Evolutionary conservation across 148 eudicot species (phyloP), one percentile per base, ranked within the genome.

Genomic region (Nepenthes mirabilis): DNA sequence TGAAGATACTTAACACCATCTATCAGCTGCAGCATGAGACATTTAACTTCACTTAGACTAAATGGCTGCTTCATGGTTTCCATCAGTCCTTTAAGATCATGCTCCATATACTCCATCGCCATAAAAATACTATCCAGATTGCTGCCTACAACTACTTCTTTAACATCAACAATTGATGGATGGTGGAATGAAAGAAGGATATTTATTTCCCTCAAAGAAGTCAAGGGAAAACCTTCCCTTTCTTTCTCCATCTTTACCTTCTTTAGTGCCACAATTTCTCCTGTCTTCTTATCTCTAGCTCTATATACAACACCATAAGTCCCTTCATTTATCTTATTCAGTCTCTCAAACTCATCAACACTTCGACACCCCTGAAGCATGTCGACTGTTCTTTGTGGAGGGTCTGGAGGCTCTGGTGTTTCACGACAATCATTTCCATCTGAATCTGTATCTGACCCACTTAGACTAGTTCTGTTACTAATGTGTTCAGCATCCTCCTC

Each of bases 21-120:
- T 11, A 91, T 66, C 9, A 91, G 85, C 80, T 91, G 97, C 49
- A 91, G 80, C 95, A 91, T 87, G 59, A 91, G 85, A 70, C 95
- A 87, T 76, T 90, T 90, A 64, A 84, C 97, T 79, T 90, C 97
- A 76, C 97, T 90, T 57, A 84, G 95, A 60, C 97, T 91, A 74
- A 80, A 91, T 43, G 97, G 97, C 57, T 87, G 97, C 61, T 82
- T 83, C 85, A 84, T 87, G 47, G 91, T 72, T 73, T 91, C 95
- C 91, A 91, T 87, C 59, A 91, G 78, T 54, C 72, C 93, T 69
- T 91, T 91, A 33, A 91, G 89, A 82, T 91, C 95, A 78, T 88
- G 95, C 61, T 88, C 97, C 95, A 91, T 91, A 76, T 91, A 91
- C 65, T 91, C 95, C 95, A 87, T 87, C 48, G 83, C 97, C 97